A percentile compares a stretch with the other conserved stretches of the same genome.
These are phyloP conservation scores for Carpinus fangiana DNA, from an alignment of 306 rosid species.

Conservation along the genomic window DNA sequence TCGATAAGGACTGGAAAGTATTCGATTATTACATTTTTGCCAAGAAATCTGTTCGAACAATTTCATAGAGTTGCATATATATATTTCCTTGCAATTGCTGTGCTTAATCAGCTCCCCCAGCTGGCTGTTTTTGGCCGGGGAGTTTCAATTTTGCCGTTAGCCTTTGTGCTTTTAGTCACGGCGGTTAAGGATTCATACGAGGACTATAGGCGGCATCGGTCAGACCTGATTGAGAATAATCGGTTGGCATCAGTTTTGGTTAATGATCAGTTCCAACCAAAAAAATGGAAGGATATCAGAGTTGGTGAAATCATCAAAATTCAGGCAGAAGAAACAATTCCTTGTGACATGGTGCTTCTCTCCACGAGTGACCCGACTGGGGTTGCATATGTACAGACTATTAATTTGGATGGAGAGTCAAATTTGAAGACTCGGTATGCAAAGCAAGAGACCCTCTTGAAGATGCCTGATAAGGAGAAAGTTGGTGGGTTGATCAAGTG, in stretches of 20 bases:
- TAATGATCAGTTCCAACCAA: slow-evolving; percentile 46
- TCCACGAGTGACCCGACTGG: slow-evolving; percentile 94
- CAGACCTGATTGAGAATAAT: slow-evolving; percentile 83
- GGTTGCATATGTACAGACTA: slow-evolving; percentile 90
- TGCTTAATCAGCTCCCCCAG: slow-evolving; percentile 95
- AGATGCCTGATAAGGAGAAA: slow-evolving; percentile 56
- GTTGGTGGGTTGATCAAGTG: slow-evolving; percentile 69
- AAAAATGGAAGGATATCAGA: slow-evolving; percentile 70
- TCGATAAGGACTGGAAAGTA: slow-evolving; percentile 69
- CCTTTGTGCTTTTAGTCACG: slow-evolving; percentile 80
- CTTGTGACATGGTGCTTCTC: slow-evolving; percentile 92
- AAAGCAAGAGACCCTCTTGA: slow-evolving; percentile 83
- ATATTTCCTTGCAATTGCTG: slow-evolving; percentile 79
- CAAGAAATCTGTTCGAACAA: slow-evolving; percentile 89
- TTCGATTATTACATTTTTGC: slow-evolving; percentile 70
- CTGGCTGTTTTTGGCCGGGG: slow-evolving; percentile 90
- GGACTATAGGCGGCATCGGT: slow-evolving; percentile 83
- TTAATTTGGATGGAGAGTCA: slow-evolving; percentile 92
- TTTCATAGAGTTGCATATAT: slow-evolving; percentile 95
- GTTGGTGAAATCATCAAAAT: slow-evolving; percentile 84
- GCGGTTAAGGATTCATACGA: slow-evolving; percentile 92
- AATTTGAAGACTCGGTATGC: slow-evolving; percentile 94
- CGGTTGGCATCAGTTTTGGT: slow-evolving; percentile 71
- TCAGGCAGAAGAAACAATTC: slow-evolving; percentile 62
- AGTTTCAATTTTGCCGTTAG: slow-evolving; percentile 74